Conservation (phyloP, 2,329 filamentous ascomycete genomes). For the Venturia nashicola region DNA sequence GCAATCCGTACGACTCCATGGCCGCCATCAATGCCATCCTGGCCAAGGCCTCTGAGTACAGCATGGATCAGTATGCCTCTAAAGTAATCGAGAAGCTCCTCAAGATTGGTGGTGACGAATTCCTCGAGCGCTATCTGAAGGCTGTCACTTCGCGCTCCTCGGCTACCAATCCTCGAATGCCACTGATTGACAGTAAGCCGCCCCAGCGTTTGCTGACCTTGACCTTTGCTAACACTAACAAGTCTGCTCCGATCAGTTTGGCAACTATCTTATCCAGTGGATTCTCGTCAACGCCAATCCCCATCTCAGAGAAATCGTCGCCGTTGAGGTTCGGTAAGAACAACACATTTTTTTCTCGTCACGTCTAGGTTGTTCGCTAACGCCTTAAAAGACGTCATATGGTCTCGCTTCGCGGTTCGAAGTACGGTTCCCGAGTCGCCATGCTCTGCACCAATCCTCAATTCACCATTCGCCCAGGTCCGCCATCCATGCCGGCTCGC, state of each 20-base stretch:
- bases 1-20: slow-evolving; percentile 78
- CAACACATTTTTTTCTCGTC: background rate
- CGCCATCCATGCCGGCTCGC: slow-evolving; percentile 40
- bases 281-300: slow-evolving; percentile 78
- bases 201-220: background rate
- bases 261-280: slow-evolving; percentile 97
- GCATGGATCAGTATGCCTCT: slow-evolving; percentile 97
- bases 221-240: slow-evolving; percentile 11
- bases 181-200: slow-evolving; percentile 73
- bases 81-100: slow-evolving; percentile 99
- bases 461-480: slow-evolving; percentile 76
- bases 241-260: slow-evolving; percentile 94
- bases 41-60: slow-evolving; percentile 86
- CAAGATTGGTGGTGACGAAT: slow-evolving; percentile 86
- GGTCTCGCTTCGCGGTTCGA: slow-evolving; percentile 95
- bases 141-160: slow-evolving; percentile 79
- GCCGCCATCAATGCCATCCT: slow-evolving; percentile 94
- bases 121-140: slow-evolving; percentile 83
- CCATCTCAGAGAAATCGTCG: slow-evolving; percentile 87
- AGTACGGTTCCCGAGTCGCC: slow-evolving; percentile 94
- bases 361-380: background rate
- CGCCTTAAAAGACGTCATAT: slow-evolving; percentile 63
- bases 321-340: slow-evolving; percentile 65
- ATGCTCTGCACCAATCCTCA: slow-evolving; percentile 98
- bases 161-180: slow-evolving; percentile 73